Base-by-base conservation (phyloP, 2,329 filamentous ascomycete species). In the Chaetothyriales sp. region DNA sequence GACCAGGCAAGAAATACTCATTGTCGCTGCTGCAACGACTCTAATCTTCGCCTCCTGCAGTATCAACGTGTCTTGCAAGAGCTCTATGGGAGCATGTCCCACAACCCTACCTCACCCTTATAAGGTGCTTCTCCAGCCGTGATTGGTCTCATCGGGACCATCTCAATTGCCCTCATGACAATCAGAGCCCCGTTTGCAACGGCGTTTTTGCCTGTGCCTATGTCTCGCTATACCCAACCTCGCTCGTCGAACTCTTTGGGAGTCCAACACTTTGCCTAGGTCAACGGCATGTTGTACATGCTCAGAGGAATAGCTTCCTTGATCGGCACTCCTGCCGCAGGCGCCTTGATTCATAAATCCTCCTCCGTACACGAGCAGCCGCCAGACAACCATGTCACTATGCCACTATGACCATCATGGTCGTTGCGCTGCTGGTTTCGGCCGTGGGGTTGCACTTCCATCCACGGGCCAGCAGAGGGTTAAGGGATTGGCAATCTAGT, bases 201-300 rank as follows among this genome's bases (percentile, higher is more conserved):
- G 66, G 67, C 18, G 53, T 63, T 5, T 67, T 67, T 48, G 67
- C 66, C 7, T 62, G 64, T 42, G 66, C 67, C 2, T 70, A 69
- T 52, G 64, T 69, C 32, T 64, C 65, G 6, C 57, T 70, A 1
- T 70, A 70, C 46, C 67, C 68, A 0, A 63, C 68, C 0, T 63
- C 63, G 15, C 52, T 69, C 46, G 63, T 68, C 12, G 66, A 69
- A 50, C 52, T 68, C 3, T 69, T 69, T 47, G 66, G 66, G 66
- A 3, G 57, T 63, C 10, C 60, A 66, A 50, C 56, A 67, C 20
- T 67, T 66, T 46, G 65, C 65, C 6, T 63, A 61, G 15, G 65
- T 68, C 2, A 68, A 63, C 44, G 66, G 66, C 1, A 62, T 66
- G 6, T 54, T 69, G 48, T 68, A 68, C 52, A 62, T 68, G 48